Evolutionary conservation across 768 basidiomycete genomes (phyloP).

Genomic region (Jaapia argillacea): DNA sequence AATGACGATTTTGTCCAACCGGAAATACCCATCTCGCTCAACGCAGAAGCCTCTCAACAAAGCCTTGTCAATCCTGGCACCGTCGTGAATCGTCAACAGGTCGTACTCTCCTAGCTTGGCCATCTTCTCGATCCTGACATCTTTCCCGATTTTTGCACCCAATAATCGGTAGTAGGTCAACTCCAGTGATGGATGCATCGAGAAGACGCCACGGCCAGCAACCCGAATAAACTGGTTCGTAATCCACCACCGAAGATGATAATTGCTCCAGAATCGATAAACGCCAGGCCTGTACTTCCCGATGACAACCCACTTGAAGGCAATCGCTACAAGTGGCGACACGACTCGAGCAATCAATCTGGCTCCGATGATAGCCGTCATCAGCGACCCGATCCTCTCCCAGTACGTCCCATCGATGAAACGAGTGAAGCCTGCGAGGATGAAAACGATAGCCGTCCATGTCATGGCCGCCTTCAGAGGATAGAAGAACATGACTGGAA

Average conservation of each 20-base stretch:
- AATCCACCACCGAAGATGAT: constrained; percentile 35
- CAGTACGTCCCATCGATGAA: constrained; percentile 21
- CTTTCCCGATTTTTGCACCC: constrained; percentile 31
- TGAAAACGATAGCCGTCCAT: constrained; percentile 31
- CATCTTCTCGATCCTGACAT: constrained; percentile 28
- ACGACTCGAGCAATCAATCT: constrained; percentile 24
- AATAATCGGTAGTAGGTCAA: constrained; percentile 34
- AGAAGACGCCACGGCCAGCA: constrained; percentile 33
- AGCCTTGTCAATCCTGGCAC: constrained; percentile 30
- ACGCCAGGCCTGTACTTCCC: constrained; percentile 24
- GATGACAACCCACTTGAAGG: constrained; percentile 38
- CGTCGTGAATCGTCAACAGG: constrained; percentile 32
- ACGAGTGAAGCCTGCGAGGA: constrained; percentile 24
- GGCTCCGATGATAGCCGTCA: constrained; percentile 24
- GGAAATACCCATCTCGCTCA: constrained; percentile 34
- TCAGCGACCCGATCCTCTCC: constrained; percentile 23
- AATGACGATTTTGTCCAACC: constrained; percentile 27
- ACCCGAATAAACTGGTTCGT: constrained; percentile 28
- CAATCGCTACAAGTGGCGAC: constrained; percentile 28
- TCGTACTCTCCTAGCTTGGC: constrained; percentile 34
- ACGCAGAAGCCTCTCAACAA: constrained; percentile 34
- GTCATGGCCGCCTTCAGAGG: constrained; percentile 33
- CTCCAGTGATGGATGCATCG: constrained; percentile 25
- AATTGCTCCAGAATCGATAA: constrained; percentile 24
- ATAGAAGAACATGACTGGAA: constrained; percentile 34